Evolutionary conservation across 2,329 filamentous ascomycete genomes (phyloP).

Genomic region (Coniochaeta hoffmannii): DNA sequence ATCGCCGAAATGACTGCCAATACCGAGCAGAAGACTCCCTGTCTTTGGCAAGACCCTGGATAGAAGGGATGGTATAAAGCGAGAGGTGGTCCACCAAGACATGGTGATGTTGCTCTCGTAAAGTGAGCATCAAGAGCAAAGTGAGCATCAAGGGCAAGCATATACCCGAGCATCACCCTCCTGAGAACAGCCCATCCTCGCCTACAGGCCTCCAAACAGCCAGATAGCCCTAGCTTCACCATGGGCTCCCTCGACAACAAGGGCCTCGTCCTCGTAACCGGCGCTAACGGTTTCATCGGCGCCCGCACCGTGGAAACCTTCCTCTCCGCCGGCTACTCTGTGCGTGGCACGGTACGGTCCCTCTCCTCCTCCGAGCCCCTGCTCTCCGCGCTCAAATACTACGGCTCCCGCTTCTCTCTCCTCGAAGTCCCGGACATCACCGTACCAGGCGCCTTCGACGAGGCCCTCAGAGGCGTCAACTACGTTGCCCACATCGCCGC

Average conservation of each 20-base stretch:
- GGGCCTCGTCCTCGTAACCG: constrained; percentile 26
- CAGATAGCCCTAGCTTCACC: too few relatives aligned
- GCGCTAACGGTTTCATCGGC: constrained; percentile 32
- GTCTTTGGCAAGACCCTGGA: too few relatives aligned
- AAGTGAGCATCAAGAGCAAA: too few relatives aligned
- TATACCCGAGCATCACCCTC: too few relatives aligned
- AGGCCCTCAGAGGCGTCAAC: constrained; percentile 12
- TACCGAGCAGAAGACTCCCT: too few relatives aligned
- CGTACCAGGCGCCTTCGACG: constrained; percentile 12
- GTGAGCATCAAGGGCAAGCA: too few relatives aligned
- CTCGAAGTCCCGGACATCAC: constrained; percentile 16
- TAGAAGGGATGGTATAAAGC: too few relatives aligned
- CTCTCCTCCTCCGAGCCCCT: constrained; percentile 11
- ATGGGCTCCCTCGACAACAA: constrained; percentile 2
- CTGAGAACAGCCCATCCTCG: too few relatives aligned
- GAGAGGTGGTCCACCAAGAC: too few relatives aligned
- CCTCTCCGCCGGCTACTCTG: constrained; percentile 26
- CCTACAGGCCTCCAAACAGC: too few relatives aligned
- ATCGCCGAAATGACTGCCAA: too few relatives aligned
- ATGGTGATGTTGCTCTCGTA: too few relatives aligned
- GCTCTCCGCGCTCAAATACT: background rate
- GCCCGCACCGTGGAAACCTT: constrained; percentile 26
- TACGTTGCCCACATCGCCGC: constrained; percentile 15
- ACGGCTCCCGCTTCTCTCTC: constrained; percentile 7
- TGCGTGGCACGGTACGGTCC: constrained; percentile 29